Evolutionary conservation across 495 filamentous ascomycete species (phyloP), one percentile per base, ranked within the genome.

Genomic region (Penicillium taxi): DNA sequence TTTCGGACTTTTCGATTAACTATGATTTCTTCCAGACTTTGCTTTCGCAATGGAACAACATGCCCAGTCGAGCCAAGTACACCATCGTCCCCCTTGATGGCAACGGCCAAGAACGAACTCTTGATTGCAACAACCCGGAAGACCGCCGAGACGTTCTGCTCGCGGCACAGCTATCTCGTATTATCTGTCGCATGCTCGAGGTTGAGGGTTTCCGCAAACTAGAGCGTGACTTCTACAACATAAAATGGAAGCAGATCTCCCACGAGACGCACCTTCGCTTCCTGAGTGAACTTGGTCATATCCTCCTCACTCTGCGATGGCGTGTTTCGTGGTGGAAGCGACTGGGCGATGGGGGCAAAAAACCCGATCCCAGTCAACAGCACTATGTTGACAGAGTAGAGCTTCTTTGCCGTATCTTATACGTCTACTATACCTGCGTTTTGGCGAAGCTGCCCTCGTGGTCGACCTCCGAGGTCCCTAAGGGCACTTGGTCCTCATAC

Each of bases 381-480:
- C 60, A 66, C 40, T 72, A 70, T 28, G 52, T 67, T 9, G 66
- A 70, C 25, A 59, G 67, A 9, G 66, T 67, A 16, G 65, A 64
- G 26, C 45, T 63, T n/a, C 64, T 72, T 12, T 66, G 66, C 50
- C 53, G 63, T 16, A 68, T 70, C 29, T 58, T 72, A 6, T 70
- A 72, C 45, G 66, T 69, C 13, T 72, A 70, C 40, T 72, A 70
- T 35, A 70, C 66, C 21, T 66, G 60, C 41, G 66, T 69, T 14
- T 39, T 63, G 32, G 66, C 64, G 4, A 72, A 70, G 46, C 49
- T 70, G n/a, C 61, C 61, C 0, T 62, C 68, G 0, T 68, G 67
- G 63, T 62, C 55, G 5, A 50, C 50, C 4, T 35, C 51, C 15
- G 59, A 66, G 29, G 54, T 59, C 4, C 61, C 64, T 22, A 68